Conservation (phyloP, 176 grass and related monocot genomes). For the Paspalum notatum region DNA sequence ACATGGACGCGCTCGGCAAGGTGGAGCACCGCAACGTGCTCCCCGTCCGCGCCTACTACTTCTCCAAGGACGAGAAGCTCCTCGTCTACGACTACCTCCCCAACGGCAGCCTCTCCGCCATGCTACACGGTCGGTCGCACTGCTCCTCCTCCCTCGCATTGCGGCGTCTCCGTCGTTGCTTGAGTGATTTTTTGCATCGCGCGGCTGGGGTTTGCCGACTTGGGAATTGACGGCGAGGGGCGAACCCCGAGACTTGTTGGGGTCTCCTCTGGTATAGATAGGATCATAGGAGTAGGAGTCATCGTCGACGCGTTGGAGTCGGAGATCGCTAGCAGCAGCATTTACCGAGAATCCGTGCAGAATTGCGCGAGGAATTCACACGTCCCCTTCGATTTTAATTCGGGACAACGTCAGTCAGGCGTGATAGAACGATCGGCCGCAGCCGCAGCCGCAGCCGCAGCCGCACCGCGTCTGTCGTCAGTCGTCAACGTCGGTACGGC, state of each 20-base stretch:
- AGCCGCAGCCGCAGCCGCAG: too few relatives aligned
- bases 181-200: not conserved
- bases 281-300: too few relatives aligned
- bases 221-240: not conserved
- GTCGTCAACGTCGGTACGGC: conserved; percentile 5
- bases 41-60: conserved; percentile 88
- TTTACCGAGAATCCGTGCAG: not conserved
- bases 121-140: conserved; percentile 84
- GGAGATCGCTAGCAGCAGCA: not conserved
- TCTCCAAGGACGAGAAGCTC: conserved; percentile 97
- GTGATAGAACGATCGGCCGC: not conserved
- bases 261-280: not conserved
- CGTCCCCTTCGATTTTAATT: conserved; percentile 1
- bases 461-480: not conserved
- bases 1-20: conserved; percentile 66
- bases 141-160: not conserved
- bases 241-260: too few relatives aligned
- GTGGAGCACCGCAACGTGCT: conserved; percentile 77
- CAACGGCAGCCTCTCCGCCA: conserved; percentile 93
- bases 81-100: conserved; percentile 91
- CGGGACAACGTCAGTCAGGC: conserved; percentile 4
- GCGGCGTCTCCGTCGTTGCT: not conserved
- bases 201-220: not conserved
- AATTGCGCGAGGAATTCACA: conserved; percentile 25
- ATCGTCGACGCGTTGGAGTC: not conserved